Conservation (phyloP, 2,329 filamentous ascomycete species). For the Coniochaeta pulveracea region DNA sequence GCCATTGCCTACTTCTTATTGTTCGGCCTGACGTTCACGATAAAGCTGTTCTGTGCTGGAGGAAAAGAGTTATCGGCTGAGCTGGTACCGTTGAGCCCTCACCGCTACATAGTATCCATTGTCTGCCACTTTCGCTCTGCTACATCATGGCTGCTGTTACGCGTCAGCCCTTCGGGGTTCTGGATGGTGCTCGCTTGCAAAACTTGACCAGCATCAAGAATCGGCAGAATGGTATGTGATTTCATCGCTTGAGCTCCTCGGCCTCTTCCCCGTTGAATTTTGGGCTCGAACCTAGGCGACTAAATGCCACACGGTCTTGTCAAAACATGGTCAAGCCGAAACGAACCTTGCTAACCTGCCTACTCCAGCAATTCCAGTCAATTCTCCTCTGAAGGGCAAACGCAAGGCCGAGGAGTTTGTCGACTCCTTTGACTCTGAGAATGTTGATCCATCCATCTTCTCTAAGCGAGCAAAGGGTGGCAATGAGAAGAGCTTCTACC, state of each 20-base stretch:
- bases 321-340: no score
- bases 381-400: slow-evolving; percentile 36
- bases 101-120: slow-evolving; percentile 6
- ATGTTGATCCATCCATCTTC: slow-evolving; percentile 46
- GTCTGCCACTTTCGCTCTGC: slow-evolving; percentile 4
- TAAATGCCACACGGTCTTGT: no score
- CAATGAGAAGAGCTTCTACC: slow-evolving; percentile 25
- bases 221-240: slow-evolving; percentile 56
- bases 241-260: no score
- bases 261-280: no score
- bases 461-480: slow-evolving; percentile 48
- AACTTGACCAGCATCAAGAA: slow-evolving; percentile 67
- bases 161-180: slow-evolving; percentile 65
- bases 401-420: slow-evolving; percentile 43
- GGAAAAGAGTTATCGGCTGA: no score
- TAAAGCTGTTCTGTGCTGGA: no score
- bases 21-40: no score
- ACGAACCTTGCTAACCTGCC: slow-evolving; percentile 19
- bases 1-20: no score
- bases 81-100: background rate
- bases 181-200: slow-evolving; percentile 59
- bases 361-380: slow-evolving; percentile 26
- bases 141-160: slow-evolving; percentile 40
- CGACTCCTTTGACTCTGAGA: slow-evolving; percentile 45
- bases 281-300: no score